Evolutionary conservation across 768 basidiomycete genomes (phyloP).

Genomic region (Leccinellum rugosiceps): DNA sequence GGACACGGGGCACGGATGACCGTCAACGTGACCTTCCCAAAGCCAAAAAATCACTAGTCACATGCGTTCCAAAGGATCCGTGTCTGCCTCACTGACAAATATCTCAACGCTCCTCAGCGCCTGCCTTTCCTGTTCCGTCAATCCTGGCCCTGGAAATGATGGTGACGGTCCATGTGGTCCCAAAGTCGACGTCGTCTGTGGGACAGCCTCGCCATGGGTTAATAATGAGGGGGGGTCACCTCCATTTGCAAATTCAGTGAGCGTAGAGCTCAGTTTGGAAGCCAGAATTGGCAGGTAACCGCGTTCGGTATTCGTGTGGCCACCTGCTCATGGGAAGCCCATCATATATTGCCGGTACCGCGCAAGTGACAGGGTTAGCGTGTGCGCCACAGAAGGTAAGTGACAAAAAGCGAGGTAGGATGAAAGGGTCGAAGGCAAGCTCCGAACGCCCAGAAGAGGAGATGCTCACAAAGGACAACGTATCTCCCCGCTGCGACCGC

Average conservation of each 20-base stretch:
- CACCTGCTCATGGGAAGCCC: constrained; percentile 45
- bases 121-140: constrained; percentile 33
- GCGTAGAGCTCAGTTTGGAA: constrained; percentile 57
- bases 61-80: constrained; percentile 70
- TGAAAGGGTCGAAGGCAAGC: neutral
- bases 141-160: constrained; percentile 5
- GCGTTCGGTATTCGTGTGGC: constrained; percentile 94
- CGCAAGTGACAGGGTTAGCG: constrained; percentile 7
- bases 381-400: constrained; percentile 10
- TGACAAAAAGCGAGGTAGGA: neutral
- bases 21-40: neutral
- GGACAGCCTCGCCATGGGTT: neutral
- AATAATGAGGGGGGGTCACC: neutral
- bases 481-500: constrained; percentile 71
- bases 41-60: constrained; percentile 26
- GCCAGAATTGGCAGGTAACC: constrained; percentile 82
- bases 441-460: neutral
- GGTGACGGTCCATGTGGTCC: constrained; percentile 23
- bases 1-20: neutral
- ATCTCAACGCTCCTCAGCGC: constrained; percentile 46
- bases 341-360: constrained; percentile 18
- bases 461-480: constrained; percentile 75
- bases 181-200: constrained; percentile 23
- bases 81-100: constrained; percentile 67
- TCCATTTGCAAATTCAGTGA: constrained; percentile 30